A percentile compares a stretch with the other conserved stretches of the same genome.
Conservation (phyloP, 208 protist species). For the Trypanosoma conorhini region DNA sequence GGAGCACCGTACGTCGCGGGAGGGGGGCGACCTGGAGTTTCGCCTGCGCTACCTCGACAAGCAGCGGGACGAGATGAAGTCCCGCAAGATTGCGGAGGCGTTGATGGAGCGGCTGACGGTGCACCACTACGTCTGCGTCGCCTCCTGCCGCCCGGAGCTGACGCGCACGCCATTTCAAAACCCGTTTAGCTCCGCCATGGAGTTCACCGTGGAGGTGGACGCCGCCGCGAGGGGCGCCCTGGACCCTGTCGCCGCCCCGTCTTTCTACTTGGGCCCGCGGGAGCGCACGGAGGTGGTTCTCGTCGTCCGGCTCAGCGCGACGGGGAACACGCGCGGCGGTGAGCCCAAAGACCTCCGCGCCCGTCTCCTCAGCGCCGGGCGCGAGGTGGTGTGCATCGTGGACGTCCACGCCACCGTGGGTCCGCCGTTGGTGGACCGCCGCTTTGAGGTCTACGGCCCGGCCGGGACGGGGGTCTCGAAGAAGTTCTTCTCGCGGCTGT, state of each 20-base stretch:
- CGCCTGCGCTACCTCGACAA: constrained; percentile 78
- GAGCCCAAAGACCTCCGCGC: constrained; percentile 34
- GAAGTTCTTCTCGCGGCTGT: constrained; percentile 63
- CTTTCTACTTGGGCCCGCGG: constrained; percentile 65
- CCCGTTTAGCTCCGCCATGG: constrained; percentile 52
- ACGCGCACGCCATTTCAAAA: constrained; percentile 67
- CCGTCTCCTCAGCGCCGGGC: constrained; percentile 60
- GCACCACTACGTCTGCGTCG: constrained; percentile 53
- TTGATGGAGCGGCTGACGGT: constrained; percentile 75
- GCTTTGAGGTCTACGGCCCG: constrained; percentile 81
- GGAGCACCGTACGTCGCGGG: constrained; percentile 31
- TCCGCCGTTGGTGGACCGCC: constrained; percentile 76
- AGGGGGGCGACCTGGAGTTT: constrained; percentile 67
- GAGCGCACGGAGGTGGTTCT: constrained; percentile 60
- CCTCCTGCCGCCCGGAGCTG: constrained; percentile 64
- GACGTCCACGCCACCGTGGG: constrained; percentile 56
- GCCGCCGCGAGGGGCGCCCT: constrained; percentile 38
- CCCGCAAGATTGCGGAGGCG: constrained; percentile 64
- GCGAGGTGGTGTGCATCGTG: constrained; percentile 66
- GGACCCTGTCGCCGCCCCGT: constrained; percentile 33
- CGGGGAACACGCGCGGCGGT: background rate
- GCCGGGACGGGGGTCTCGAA: constrained; percentile 61
- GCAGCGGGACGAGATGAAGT: constrained; percentile 75
- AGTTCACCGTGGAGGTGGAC: constrained; percentile 75
- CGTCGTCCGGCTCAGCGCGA: constrained; percentile 38